These are phyloP conservation scores for Arachis stenosperma DNA, from an alignment of 306 rosid genomes.

Conservation along the genomic window DNA sequence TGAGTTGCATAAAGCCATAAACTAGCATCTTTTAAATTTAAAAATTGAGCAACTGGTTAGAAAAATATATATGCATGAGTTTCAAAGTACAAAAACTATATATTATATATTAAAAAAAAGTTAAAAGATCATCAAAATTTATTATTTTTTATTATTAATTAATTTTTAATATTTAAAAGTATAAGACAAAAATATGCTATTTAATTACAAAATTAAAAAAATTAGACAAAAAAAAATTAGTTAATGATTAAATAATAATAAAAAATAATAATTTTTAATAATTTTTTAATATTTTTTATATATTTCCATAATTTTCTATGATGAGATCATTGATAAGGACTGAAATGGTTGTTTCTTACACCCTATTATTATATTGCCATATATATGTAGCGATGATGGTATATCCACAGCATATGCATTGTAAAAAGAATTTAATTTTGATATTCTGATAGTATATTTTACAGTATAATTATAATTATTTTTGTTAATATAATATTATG, in stretches of 20 bases:
- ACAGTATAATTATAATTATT: no score
- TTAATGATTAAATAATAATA: no score
- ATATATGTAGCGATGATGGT: neutral
- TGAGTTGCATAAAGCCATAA: neutral
- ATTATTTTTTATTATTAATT: no score
- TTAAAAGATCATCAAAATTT: no score
- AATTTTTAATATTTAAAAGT: no score
- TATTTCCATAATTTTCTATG: neutral
- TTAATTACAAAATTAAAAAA: no score
- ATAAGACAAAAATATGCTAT: no score
- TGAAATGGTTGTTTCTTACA: conserved; percentile 15
- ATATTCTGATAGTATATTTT: no score
- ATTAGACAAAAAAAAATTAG: no score
- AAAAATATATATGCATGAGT: neutral
- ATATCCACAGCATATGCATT: neutral
- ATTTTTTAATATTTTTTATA: neutral
- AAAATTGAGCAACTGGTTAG: neutral
- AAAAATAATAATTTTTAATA: no score
- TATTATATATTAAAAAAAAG: neutral
- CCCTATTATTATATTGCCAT: neutral
- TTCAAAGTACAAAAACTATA: neutral
- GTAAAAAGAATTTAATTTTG: neutral
- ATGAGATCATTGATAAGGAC: neutral
- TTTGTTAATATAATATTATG: no score
- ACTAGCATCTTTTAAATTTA: neutral